Evolutionary conservation across 495 filamentous ascomycete species (phyloP), one percentile per base, ranked within the genome.

Genomic region (Choiromyces venosus): DNA sequence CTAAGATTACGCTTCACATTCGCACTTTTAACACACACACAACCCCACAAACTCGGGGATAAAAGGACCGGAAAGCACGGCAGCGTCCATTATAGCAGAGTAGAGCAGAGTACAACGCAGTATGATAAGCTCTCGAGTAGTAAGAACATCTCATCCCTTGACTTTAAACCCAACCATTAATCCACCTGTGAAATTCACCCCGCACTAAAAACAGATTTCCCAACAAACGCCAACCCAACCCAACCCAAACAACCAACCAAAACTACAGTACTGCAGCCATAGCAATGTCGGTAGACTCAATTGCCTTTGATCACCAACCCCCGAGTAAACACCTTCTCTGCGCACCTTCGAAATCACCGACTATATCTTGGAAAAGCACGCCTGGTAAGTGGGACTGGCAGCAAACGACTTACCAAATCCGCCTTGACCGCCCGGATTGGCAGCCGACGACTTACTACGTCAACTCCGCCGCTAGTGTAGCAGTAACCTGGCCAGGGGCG

Each of bases 131-230:
- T 61, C 52, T 61, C 52, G 52, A 61, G 33, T 61, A 14, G 52
- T 61, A 12, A 33, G 52, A 61, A 61, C 52, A 61, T 61, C 52
- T 61, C 52, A 61, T 61, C 52, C 52, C 52, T 61, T 25, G n/a
- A 29, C n/a, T 29, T 61, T n/a, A n/a, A n/a, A n/a, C n/a, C n/a
- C n/a, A 25, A 4, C 52, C 52, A 18, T 16, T 29, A 10, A 16
- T 29, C 12, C n/a, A 61, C 52, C 25, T n/a, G 3, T 29, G 25
- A 14, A n/a, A 16, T 61, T 33, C 25, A 61, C 52, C 52, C 52
- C 52, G 52, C 52, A 61, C 52, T n/a, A n/a, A n/a, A n/a, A n/a
- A n/a, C 1, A 7, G n/a, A 3, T 4, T 56, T 56, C 52, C 25
- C 25, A 14, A 12, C 25, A 61, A 29, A n/a, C n/a, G n/a, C n/a